These are phyloP conservation scores for Ananas comosus DNA, from an alignment of 176 grass and related monocot genomes.

Conservation along the genomic window DNA sequence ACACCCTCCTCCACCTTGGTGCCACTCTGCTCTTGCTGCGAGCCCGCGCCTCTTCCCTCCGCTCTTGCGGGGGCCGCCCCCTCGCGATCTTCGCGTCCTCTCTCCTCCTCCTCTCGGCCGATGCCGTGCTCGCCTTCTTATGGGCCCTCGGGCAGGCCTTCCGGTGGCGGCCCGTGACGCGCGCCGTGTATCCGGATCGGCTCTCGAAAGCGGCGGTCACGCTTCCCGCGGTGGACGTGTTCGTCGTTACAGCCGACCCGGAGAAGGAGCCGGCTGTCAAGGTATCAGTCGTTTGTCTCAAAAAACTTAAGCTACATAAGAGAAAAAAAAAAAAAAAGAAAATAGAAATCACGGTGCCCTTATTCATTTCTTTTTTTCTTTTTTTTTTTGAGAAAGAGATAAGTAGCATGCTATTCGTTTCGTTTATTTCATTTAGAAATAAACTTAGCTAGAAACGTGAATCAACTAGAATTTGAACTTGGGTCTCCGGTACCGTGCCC, in stretches of 20 bases:
- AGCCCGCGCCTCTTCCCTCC: slow-evolving; percentile 17
- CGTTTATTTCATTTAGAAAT: too few species aligned
- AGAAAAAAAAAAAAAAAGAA: too few species aligned
- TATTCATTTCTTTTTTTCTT: too few species aligned
- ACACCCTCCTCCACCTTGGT: slow-evolving; percentile 19
- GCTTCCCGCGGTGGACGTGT: slow-evolving; percentile 42
- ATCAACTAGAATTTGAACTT: too few species aligned
- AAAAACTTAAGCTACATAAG: slow-evolving; percentile 27
- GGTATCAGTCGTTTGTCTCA: slow-evolving; percentile 32
- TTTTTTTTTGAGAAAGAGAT: too few species aligned
- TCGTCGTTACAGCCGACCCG: background rate
- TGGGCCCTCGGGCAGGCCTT: slow-evolving; percentile 38
- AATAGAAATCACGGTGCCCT: too few species aligned
- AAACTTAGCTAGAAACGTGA: too few species aligned
- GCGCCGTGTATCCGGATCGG: slow-evolving; percentile 27
- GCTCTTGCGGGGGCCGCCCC: background rate
- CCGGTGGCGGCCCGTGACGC: slow-evolving; percentile 32
- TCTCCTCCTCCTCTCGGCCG: slow-evolving; percentile 24
- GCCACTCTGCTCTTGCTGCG: slow-evolving; percentile 11
- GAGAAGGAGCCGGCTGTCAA: slow-evolving; percentile 23
- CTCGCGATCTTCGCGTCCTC: background rate
- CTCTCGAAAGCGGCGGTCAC: slow-evolving; percentile 4
- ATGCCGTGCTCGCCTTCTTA: slow-evolving; percentile 33
- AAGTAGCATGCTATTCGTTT: too few species aligned
- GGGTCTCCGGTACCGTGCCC: too few species aligned